A percentile compares a stretch with the other conserved stretches of the same genome.
phyloP scores from a whole-genome alignment of 2,329 filamentous ascomycete species.

The Pestalotiopsis sp. region DNA sequence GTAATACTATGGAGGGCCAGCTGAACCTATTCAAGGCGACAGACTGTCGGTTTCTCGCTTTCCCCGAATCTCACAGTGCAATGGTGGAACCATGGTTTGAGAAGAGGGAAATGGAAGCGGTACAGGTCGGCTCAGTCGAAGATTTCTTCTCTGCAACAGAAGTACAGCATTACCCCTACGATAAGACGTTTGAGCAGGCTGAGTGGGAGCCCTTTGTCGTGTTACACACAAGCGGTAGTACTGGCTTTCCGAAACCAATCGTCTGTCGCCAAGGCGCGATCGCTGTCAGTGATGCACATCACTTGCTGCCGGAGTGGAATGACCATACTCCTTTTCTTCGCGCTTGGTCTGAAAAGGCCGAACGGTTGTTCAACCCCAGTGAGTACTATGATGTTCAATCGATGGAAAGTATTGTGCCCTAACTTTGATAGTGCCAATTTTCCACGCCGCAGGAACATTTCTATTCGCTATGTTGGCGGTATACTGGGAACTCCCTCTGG shows the following conservation, averaged over 20 bases:
- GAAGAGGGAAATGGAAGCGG: constrained; percentile 34
- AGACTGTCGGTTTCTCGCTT: constrained; percentile 37
- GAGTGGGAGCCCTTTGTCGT: constrained; percentile 37
- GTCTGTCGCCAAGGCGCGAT: constrained; percentile 38
- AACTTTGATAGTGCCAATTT: constrained; percentile 34
- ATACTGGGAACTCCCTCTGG: constrained; percentile 31
- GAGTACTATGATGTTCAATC: not conserved
- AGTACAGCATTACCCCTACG: constrained; percentile 33
- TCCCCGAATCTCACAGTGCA: constrained; percentile 24
- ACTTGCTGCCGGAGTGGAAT: constrained; percentile 24
- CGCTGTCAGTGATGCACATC: constrained; percentile 33
- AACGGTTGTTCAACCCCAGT: constrained; percentile 1
- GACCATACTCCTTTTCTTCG: constrained; percentile 20
- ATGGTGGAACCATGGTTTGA: constrained; percentile 34
- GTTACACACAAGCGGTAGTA: constrained; percentile 45
- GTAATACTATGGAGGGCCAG: constrained; percentile 42
- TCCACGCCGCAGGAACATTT: constrained; percentile 38
- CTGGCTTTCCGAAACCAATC: constrained; percentile 43
- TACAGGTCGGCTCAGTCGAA: constrained; percentile 26
- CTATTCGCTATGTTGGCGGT: constrained; percentile 24
- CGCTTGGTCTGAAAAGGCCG: constrained; percentile 11
- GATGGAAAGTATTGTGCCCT: not conserved
- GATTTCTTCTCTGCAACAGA: constrained; percentile 33
- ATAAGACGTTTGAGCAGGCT: constrained; percentile 38
- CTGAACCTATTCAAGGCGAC: constrained; percentile 40